Evolutionary conservation across 306 rosid species (phyloP).

Genomic region (Dalbergia cochinchinensis): DNA sequence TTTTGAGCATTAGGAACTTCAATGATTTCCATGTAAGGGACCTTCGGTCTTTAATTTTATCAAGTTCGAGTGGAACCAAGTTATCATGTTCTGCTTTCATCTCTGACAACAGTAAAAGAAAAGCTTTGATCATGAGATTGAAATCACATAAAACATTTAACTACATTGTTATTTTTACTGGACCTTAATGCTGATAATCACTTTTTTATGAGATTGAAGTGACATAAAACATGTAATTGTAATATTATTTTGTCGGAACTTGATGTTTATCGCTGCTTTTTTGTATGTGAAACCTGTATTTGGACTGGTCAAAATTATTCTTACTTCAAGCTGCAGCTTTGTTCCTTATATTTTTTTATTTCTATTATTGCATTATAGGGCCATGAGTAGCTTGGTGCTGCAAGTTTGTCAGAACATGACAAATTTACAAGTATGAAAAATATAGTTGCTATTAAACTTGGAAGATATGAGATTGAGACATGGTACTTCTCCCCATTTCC

Average conservation of each 20-base stretch:
- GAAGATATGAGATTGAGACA: conserved; percentile 99
- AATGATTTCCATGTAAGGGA: too few relatives aligned
- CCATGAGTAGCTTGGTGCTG: conserved; percentile 99
- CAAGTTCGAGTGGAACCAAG: too few relatives aligned
- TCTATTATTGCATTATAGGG: conserved; percentile 63
- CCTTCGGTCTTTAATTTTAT: too few relatives aligned
- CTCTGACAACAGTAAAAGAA: too few relatives aligned
- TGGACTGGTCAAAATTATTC: conserved; percentile 7
- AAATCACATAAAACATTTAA: conserved; percentile 24
- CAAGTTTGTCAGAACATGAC: conserved; percentile 97
- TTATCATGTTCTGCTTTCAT: too few relatives aligned
- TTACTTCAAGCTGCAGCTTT: conserved; percentile 6
- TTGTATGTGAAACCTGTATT: neutral
- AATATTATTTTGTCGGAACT: conserved; percentile 25
- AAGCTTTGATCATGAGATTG: conserved; percentile 25
- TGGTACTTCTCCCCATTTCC: conserved; percentile 99
- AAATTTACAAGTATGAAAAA: conserved; percentile 98
- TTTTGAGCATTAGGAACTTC: too few relatives aligned
- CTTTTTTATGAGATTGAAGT: conserved; percentile 38
- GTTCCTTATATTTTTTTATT: conserved; percentile 31
- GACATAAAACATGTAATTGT: conserved; percentile 29
- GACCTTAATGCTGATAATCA: conserved; percentile 25
- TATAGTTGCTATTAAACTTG: conserved; percentile 96
- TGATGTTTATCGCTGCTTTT: conserved; percentile 22
- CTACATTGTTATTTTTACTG: conserved; percentile 19